Conservation (phyloP, 1,284 basidiomycete species). For the Lentinula novae-zelandiae region DNA sequence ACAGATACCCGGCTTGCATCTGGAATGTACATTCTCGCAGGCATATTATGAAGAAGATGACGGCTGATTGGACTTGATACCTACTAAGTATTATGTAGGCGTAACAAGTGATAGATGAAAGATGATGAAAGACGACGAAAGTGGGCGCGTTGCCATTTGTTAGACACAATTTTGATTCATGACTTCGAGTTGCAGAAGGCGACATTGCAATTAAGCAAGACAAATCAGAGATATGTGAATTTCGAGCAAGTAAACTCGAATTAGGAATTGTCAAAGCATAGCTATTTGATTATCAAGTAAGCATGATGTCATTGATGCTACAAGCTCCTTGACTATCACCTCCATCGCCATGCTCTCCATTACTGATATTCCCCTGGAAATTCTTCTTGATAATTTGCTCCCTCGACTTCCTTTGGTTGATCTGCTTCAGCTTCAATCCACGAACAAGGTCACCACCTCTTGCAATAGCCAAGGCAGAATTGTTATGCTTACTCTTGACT, state of each 20-base stretch:
- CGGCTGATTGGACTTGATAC: background rate
- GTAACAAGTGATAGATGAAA: background rate
- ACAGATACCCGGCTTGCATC: too few relatives aligned
- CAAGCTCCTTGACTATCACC: background rate
- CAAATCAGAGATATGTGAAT: too few relatives aligned
- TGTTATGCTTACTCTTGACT: too few relatives aligned
- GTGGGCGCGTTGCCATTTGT: too few relatives aligned
- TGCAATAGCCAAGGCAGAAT: background rate
- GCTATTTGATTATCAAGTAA: background rate
- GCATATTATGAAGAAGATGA: too few relatives aligned
- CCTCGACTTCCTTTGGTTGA: conserved; percentile 56
- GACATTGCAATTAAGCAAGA: too few relatives aligned
- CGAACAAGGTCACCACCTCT: conserved; percentile 39
- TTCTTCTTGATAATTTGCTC: conserved; percentile 71
- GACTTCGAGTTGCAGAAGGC: background rate
- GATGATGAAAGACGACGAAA: too few relatives aligned
- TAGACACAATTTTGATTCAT: too few relatives aligned
- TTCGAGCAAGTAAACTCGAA: background rate
- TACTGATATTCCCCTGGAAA: conserved; percentile 62
- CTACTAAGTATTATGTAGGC: background rate
- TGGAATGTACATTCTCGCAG: background rate
- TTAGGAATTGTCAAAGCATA: background rate
- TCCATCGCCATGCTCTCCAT: conserved; percentile 30
- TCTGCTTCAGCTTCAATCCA: conserved; percentile 52
- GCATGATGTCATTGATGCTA: background rate